Evolutionary conservation across 176 grass and related monocot genomes (phyloP).

Genomic region (Avena atlantica): DNA sequence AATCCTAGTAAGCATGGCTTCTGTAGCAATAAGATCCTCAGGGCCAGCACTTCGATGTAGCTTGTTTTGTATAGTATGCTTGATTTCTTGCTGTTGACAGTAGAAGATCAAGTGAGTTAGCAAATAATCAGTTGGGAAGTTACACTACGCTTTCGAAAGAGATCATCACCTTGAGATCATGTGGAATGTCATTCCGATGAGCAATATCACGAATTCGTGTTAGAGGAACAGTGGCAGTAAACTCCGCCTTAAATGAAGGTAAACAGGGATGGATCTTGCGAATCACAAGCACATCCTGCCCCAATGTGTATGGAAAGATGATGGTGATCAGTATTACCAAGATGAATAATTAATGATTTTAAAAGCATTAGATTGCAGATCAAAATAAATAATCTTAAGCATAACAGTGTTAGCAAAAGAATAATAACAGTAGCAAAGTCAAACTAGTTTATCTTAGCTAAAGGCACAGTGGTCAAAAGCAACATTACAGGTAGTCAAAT

Average conservation of each 20-base stretch:
- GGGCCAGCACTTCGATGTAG: conserved; percentile 97
- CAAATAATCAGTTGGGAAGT: conserved; percentile 27
- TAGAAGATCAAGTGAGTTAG: conserved; percentile 37
- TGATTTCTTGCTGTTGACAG: conserved; percentile 93
- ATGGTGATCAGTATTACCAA: conserved; percentile 1
- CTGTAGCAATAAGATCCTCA: conserved; percentile 98
- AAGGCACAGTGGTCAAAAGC: conserved; percentile 10
- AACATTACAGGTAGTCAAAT: conserved; percentile 11
- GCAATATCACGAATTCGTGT: conserved; percentile 98
- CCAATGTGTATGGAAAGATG: conserved; percentile 25
- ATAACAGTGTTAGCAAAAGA: neutral
- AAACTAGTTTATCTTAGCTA: neutral
- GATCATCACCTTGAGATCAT: conserved; percentile 84
- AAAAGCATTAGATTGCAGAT: conserved; percentile 15
- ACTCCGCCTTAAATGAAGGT: conserved; percentile 98
- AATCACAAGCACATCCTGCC: conserved; percentile 77
- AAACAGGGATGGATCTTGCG: conserved; percentile 89
- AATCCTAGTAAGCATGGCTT: conserved; percentile 93
- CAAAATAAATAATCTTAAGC: neutral
- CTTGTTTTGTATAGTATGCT: conserved; percentile 99
- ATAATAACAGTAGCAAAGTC: conserved; percentile 11
- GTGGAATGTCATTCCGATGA: conserved; percentile 93
- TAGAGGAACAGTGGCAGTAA: conserved; percentile 98
- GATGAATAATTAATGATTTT: conserved; percentile 15
- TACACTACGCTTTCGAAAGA: conserved; percentile 28